These are phyloP conservation scores for Debaryomyces coudertii DNA, from an alignment of 1,139 yeast genomes.

Conservation along the genomic window DNA sequence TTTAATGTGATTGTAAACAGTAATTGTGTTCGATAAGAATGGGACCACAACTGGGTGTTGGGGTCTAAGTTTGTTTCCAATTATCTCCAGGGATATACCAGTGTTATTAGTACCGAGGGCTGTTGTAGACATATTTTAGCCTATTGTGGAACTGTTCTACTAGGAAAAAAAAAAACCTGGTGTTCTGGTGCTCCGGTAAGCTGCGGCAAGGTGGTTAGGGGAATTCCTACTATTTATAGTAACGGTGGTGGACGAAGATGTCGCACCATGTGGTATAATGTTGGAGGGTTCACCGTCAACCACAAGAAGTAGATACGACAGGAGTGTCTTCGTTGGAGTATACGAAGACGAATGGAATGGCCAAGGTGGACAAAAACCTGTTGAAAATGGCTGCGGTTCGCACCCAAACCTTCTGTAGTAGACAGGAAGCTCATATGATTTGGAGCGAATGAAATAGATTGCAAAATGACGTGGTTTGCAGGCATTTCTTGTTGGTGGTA, in stretches of 20 bases:
- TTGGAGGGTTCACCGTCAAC: background rate
- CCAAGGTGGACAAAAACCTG: constrained; percentile 3
- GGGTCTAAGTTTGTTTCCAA: too few species aligned
- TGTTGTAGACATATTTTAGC: background rate
- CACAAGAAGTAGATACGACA: background rate
- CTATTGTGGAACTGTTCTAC: background rate
- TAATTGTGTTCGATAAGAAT: too few species aligned
- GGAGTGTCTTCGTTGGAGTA: background rate
- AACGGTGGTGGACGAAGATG: background rate
- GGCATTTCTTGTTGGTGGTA: background rate
- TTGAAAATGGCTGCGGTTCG: constrained; percentile 8
- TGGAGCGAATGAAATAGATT: background rate
- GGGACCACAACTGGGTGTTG: too few species aligned
- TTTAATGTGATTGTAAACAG: too few species aligned
- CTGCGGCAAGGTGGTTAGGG: background rate
- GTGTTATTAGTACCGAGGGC: background rate
- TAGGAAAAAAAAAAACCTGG: background rate
- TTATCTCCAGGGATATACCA: background rate
- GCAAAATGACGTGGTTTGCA: background rate
- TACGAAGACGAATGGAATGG: background rate
- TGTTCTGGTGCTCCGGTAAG: background rate
- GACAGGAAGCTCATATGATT: constrained; percentile 6
- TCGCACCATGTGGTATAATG: background rate
- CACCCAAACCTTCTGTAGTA: background rate
- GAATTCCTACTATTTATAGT: background rate